Percentiles rank a stretch among this genome's conserved stretches.
Evolutionary conservation across 345 rosid genomes (phyloP).

Genomic region (Garcia nutans): DNA sequence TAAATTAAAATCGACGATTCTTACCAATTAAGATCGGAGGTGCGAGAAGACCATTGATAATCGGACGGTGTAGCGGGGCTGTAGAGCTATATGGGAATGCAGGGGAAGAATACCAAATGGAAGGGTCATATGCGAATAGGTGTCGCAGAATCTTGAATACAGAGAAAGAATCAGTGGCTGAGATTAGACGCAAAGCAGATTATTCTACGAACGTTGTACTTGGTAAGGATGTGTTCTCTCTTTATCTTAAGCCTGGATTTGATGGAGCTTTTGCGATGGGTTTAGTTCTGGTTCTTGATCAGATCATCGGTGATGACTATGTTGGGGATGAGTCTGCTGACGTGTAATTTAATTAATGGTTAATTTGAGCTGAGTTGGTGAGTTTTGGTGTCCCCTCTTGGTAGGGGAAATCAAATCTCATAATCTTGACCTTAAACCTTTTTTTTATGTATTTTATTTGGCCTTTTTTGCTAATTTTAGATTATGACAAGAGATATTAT

Average conservation of each 20-base stretch:
- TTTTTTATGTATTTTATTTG: no score
- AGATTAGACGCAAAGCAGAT: constrained; percentile 91
- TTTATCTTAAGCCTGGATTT: constrained; percentile 64
- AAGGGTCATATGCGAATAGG: constrained; percentile 65
- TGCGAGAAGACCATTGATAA: constrained; percentile 65
- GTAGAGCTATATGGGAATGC: constrained; percentile 51
- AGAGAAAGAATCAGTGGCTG: constrained; percentile 55
- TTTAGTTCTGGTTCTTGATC: constrained; percentile 78
- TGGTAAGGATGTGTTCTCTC: constrained; percentile 74
- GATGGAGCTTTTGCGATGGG: constrained; percentile 92
- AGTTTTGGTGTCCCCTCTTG: no score
- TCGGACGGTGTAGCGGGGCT: constrained; percentile 51
- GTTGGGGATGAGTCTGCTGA: constrained; percentile 13
- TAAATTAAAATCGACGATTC: no score
- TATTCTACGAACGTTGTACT: constrained; percentile 73
- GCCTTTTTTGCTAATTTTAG: no score
- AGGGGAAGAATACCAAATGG: constrained; percentile 74
- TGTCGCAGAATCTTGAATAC: constrained; percentile 47
- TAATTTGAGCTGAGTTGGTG: neutral
- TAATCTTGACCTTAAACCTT: no score
- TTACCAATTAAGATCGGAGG: constrained; percentile 57
- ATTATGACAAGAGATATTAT: no score
- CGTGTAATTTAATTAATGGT: neutral
- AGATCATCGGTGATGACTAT: constrained; percentile 56
- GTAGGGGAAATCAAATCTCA: no score